phyloP scores from a whole-genome alignment of 305 asterid genomes.

The Plantago coronopus region DNA sequence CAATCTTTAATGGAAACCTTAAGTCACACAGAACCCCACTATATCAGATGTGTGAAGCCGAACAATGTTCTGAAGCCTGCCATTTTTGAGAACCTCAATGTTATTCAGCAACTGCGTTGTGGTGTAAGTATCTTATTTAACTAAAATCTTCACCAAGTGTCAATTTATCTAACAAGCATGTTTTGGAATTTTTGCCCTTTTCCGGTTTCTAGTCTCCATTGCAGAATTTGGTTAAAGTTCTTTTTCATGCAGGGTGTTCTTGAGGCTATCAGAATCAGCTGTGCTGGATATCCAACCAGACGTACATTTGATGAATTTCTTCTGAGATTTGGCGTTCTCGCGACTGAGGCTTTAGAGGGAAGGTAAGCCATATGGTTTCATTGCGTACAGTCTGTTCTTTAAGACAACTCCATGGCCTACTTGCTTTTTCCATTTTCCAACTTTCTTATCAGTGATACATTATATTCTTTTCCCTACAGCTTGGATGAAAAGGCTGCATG shows the following conservation, averaged over 20 bases:
- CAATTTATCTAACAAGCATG: conserved; percentile 17
- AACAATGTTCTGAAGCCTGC: conserved; percentile 92
- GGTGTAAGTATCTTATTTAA: conserved; percentile 70
- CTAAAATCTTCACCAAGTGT: conserved; percentile 24
- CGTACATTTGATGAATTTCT: conserved; percentile 97
- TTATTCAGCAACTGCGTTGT: conserved; percentile 96
- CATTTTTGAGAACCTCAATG: conserved; percentile 83
- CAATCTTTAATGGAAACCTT: conserved; percentile 98
- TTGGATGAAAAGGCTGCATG: conserved; percentile 84
- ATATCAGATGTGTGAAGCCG: conserved; percentile 99
- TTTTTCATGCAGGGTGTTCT: conserved; percentile 75
- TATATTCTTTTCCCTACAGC: conserved; percentile 41
- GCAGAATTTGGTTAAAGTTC: conserved; percentile 17
- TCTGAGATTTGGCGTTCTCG: conserved; percentile 98
- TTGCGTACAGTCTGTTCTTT: conserved; percentile 15
- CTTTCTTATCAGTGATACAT: conserved; percentile 21
- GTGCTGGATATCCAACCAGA: conserved; percentile 99
- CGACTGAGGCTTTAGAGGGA: conserved; percentile 95
- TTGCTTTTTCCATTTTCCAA: conserved; percentile 16
- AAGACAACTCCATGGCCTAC: conserved; percentile 19
- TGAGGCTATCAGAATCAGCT: conserved; percentile 98
- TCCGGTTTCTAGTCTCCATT: conserved; percentile 5
- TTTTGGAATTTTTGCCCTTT: conserved; percentile 4
- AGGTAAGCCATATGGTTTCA: conserved; percentile 52
- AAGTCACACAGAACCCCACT: conserved; percentile 94